Conservation (phyloP, 164 flowering plant species). For the Kalanchoe fedtschenkoi region DNA sequence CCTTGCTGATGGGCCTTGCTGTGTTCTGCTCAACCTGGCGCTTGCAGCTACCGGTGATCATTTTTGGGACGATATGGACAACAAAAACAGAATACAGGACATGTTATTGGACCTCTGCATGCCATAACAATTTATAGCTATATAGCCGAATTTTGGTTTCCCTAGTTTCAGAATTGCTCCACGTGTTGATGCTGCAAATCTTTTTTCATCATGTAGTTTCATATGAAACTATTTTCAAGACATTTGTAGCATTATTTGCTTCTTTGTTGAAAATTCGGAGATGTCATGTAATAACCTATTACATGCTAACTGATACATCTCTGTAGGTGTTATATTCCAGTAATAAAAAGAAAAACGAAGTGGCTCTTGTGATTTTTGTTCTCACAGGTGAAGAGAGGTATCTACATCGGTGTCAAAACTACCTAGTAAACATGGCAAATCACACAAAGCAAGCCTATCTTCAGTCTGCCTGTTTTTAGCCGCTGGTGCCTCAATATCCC, state of each 20-base stretch:
- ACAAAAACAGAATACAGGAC: not conserved
- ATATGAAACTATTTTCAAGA: not conserved
- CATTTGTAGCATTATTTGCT: not conserved
- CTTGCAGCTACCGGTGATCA: not conserved
- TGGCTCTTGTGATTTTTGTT: too few relatives aligned
- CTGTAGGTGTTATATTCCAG: too few relatives aligned
- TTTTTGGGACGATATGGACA: not conserved
- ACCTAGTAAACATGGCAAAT: not conserved
- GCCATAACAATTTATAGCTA: not conserved
- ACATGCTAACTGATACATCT: not conserved
- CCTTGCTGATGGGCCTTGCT: not conserved
- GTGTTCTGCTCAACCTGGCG: not conserved
- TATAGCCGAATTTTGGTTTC: too few relatives aligned
- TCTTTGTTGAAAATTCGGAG: not conserved
- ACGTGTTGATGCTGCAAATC: not conserved
- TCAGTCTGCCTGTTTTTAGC: not conserved
- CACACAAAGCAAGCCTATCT: not conserved
- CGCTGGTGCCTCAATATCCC: not conserved
- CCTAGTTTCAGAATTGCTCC: not conserved
- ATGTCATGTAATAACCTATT: not conserved
- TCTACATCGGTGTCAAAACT: conserved; percentile 22
- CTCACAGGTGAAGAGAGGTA: conserved; percentile 41
- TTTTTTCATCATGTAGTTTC: not conserved
- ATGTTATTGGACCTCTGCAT: not conserved
- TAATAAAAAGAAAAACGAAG: too few relatives aligned